These are phyloP conservation scores for Pseudocercospora musae DNA, from an alignment of 2,329 filamentous ascomycete genomes.

Conservation along the genomic window DNA sequence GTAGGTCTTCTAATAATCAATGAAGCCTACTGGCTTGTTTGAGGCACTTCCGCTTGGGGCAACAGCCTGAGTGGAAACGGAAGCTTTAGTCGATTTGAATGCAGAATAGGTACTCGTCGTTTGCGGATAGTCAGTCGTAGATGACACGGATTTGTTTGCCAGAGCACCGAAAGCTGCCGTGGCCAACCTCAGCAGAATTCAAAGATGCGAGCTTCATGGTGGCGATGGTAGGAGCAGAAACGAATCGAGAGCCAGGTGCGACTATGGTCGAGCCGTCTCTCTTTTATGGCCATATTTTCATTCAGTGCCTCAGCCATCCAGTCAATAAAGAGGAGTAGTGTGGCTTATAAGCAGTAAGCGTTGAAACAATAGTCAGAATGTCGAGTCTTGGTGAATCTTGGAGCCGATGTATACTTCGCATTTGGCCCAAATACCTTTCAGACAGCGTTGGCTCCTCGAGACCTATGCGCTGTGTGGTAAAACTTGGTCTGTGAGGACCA, in stretches of 20 bases:
- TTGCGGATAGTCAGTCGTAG: too few relatives aligned
- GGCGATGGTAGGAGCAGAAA: not conserved
- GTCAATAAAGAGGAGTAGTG: not conserved
- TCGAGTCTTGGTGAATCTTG: not conserved
- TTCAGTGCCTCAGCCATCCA: not conserved
- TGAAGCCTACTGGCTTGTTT: not conserved
- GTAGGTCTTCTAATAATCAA: constrained; percentile 10
- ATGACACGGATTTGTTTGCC: not conserved
- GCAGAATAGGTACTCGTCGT: too few relatives aligned
- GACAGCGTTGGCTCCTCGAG: not conserved
- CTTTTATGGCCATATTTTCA: not conserved
- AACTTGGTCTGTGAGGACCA: not conserved
- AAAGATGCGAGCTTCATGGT: not conserved
- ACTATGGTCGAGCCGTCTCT: too few relatives aligned
- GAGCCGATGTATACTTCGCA: not conserved
- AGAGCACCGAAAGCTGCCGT: constrained; percentile 2
- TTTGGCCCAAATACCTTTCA: not conserved
- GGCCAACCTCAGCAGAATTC: constrained; percentile 2
- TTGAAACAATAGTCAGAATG: not conserved
- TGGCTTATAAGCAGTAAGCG: not conserved
- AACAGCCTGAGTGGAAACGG: not conserved
- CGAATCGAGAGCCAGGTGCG: not conserved
- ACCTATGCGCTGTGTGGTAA: not conserved
- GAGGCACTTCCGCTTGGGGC: not conserved
- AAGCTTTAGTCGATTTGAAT: too few relatives aligned